Conservation (phyloP, 495 filamentous ascomycete genomes). For the Lepraria neglecta region DNA sequence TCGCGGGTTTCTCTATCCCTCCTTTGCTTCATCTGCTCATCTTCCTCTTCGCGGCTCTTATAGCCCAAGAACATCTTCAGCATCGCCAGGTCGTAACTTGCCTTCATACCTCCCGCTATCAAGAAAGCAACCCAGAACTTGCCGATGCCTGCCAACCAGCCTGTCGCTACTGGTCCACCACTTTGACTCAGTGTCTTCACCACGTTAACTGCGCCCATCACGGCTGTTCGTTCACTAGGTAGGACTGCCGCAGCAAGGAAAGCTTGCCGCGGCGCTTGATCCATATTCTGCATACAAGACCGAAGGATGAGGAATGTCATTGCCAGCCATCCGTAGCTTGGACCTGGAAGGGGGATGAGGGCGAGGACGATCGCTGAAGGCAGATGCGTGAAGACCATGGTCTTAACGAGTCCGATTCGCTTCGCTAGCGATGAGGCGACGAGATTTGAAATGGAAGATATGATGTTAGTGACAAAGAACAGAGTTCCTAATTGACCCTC, state of each 20-base stretch:
- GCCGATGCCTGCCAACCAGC: constrained; percentile 55
- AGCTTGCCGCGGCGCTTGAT: constrained; percentile 71
- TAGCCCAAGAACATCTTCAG: constrained; percentile 56
- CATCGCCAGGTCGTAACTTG: constrained; percentile 67
- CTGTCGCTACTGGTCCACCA: constrained; percentile 61
- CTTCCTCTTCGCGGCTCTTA: constrained; percentile 30
- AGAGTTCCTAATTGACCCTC: constrained; percentile 66
- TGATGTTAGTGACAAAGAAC: constrained; percentile 59
- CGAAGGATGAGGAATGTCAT: constrained; percentile 64
- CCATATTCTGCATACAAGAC: constrained; percentile 67
- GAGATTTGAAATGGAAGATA: constrained; percentile 61
- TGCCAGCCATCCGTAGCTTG: constrained; percentile 47
- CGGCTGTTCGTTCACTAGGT: constrained; percentile 68
- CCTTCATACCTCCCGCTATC: constrained; percentile 61
- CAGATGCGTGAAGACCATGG: constrained; percentile 83
- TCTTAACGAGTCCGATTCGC: constrained; percentile 71
- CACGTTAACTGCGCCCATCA: constrained; percentile 66
- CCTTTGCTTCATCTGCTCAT: constrained; percentile 9
- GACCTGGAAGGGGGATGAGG: constrained; percentile 58
- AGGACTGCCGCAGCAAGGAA: constrained; percentile 69
- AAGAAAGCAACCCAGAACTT: constrained; percentile 68
- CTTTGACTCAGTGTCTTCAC: constrained; percentile 58
- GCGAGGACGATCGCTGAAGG: constrained; percentile 68
- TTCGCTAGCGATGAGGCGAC: constrained; percentile 69
- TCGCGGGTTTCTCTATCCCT: not conserved